Conservation (phyloP, 495 filamentous ascomycete species). For the Penicillium roqueforti region DNA sequence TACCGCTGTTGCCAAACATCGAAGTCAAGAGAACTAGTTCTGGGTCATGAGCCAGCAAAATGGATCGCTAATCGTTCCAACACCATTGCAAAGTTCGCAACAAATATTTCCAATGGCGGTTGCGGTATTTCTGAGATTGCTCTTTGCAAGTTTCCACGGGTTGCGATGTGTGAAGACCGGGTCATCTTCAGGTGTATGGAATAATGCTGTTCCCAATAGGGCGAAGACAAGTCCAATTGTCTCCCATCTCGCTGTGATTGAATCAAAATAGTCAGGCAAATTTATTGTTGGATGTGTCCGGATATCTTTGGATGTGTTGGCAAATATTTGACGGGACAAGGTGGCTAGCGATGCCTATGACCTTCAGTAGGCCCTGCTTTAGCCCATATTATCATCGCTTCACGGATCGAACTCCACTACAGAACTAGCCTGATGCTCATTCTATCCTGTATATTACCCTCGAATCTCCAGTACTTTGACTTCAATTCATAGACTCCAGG, state of each 20-base stretch:
- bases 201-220: conserved; percentile 1
- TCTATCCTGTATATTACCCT: too few relatives aligned
- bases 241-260: conserved; percentile 8
- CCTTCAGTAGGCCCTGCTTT: too few relatives aligned
- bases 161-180: conserved; percentile 8
- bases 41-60: not conserved
- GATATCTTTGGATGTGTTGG: not conserved
- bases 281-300: conserved; percentile 1
- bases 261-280: conserved; percentile 7
- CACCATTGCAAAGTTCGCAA: not conserved
- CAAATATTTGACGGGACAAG: not conserved
- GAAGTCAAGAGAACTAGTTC: not conserved
- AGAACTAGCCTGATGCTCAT: too few relatives aligned
- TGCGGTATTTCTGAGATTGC: not conserved
- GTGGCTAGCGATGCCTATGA: not conserved
- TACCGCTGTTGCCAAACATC: conserved; percentile 1
- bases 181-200: conserved; percentile 8
- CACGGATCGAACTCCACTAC: too few relatives aligned
- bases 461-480: too few relatives aligned
- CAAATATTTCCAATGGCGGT: not conserved
- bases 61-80: not conserved
- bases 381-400: too few relatives aligned
- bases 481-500: too few relatives aligned
- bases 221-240: conserved; percentile 9
- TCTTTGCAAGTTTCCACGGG: not conserved